Conservation (phyloP, 805 yeast species). For the Zygotorulaspora sp. region DNA sequence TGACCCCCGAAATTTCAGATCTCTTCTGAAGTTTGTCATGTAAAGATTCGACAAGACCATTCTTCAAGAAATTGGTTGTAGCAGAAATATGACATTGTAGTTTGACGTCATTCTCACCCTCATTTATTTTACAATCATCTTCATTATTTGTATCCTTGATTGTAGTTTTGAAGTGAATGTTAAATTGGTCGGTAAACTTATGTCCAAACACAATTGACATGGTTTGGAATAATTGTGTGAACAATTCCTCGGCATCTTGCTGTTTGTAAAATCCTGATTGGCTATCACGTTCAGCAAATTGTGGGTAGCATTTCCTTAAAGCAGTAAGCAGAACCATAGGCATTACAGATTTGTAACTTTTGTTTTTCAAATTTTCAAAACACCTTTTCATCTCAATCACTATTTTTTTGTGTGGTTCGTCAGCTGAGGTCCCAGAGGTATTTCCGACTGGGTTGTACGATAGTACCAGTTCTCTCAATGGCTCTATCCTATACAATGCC, state of each 20-base stretch:
- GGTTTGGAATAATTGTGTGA: slow-evolving; percentile 64
- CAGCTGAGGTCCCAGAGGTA: slow-evolving; percentile 22
- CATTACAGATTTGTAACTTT: slow-evolving; percentile 46
- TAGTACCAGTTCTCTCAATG: slow-evolving; percentile 61
- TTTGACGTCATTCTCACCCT: slow-evolving; percentile 57
- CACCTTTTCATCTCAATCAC: slow-evolving; percentile 47
- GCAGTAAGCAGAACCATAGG: slow-evolving; percentile 66
- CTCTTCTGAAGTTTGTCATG: slow-evolving; percentile 74
- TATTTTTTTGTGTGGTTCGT: slow-evolving; percentile 36
- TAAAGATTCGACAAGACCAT: slow-evolving; percentile 73
- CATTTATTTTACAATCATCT: slow-evolving; percentile 46
- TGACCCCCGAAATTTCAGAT: slow-evolving; percentile 61
- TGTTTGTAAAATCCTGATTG: slow-evolving; percentile 73
- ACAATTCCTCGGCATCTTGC: slow-evolving; percentile 98
- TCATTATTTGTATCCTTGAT: slow-evolving; percentile 57
- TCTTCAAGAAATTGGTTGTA: slow-evolving; percentile 79
- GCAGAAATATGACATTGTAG: slow-evolving; percentile 85
- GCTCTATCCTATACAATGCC: slow-evolving; percentile 73
- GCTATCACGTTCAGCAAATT: slow-evolving; percentile 74
- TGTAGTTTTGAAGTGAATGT: slow-evolving; percentile 57
- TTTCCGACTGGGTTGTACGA: slow-evolving; percentile 51
- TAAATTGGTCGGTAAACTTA: slow-evolving; percentile 52
- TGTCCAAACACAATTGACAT: slow-evolving; percentile 46
- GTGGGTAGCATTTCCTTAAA: slow-evolving; percentile 71
- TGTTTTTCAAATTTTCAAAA: slow-evolving; percentile 40